A percentile compares a stretch with the other conserved stretches of the same genome.
Evolutionary conservation across 2,329 filamentous ascomycete species (phyloP).

Genomic region (Colletotrichum sp.): DNA sequence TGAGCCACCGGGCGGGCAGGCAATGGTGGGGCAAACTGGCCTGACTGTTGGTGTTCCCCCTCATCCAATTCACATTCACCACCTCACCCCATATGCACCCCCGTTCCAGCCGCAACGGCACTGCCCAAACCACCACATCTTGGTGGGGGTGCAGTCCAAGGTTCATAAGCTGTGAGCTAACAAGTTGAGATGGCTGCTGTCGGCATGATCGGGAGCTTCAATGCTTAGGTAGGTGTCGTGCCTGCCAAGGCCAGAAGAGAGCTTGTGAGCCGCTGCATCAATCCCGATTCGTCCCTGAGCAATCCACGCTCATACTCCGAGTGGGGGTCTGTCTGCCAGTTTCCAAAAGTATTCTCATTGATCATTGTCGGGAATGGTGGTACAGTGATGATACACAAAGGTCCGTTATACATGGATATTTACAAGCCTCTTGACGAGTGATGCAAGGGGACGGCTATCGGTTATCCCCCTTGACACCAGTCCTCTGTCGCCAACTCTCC

Average conservation of each 20-base stretch:
- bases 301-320: background rate
- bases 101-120: background rate
- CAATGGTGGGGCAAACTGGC: background rate
- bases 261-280: background rate
- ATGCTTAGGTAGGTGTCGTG: background rate
- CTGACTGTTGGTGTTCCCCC: background rate
- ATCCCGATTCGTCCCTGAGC: background rate
- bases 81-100: background rate
- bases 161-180: background rate
- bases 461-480: background rate
- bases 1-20: background rate
- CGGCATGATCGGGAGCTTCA: background rate
- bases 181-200: background rate
- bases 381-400: conserved; percentile 10
- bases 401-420: background rate
- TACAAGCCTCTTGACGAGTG: background rate
- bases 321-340: background rate
- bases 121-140: background rate
- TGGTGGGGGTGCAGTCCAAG: background rate
- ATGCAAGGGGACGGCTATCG: background rate
- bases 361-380: background rate
- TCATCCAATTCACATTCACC: background rate
- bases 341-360: background rate
- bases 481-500: conserved; percentile 55
- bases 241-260: background rate